phyloP scores from a whole-genome alignment of 169 alveolate species.

The Plasmodium billcollinsi region DNA sequence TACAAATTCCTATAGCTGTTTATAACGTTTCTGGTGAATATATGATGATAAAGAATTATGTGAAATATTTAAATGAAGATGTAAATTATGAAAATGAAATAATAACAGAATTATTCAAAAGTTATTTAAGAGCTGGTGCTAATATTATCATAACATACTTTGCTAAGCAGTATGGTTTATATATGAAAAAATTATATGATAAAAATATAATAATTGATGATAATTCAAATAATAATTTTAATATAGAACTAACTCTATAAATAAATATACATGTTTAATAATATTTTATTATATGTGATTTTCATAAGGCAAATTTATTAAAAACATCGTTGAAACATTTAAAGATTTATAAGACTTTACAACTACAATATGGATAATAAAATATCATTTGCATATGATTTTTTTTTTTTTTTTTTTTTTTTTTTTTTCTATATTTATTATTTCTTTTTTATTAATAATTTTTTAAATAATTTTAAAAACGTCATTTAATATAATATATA shows the following conservation, averaged over 20 bases:
- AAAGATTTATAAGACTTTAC: too few species aligned
- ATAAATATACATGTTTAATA: not conserved
- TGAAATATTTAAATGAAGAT: constrained; percentile 56
- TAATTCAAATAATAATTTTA: constrained; percentile 53
- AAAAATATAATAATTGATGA: constrained; percentile 39
- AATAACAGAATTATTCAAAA: constrained; percentile 87
- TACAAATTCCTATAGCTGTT: constrained; percentile 80
- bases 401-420: too few species aligned
- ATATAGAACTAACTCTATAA: constrained; percentile 41
- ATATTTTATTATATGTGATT: too few species aligned
- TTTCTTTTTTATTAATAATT: too few species aligned
- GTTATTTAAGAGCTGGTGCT: constrained; percentile 92
- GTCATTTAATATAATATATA: not conserved
- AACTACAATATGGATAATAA: too few species aligned
- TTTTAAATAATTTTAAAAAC: too few species aligned
- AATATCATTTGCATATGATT: too few species aligned
- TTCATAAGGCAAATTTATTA: too few species aligned
- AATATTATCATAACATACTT: constrained; percentile 90
- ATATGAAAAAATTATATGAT: constrained; percentile 78
- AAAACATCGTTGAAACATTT: too few species aligned
- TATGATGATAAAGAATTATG: constrained; percentile 81
- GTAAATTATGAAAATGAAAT: constrained; percentile 85
- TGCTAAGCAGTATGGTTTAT: constrained; percentile 82
- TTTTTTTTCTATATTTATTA: too few species aligned
- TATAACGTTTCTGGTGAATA: constrained; percentile 83